Base-by-base conservation (phyloP, 495 filamentous ascomycete genomes). In the Lepidopterella palustris region DNA sequence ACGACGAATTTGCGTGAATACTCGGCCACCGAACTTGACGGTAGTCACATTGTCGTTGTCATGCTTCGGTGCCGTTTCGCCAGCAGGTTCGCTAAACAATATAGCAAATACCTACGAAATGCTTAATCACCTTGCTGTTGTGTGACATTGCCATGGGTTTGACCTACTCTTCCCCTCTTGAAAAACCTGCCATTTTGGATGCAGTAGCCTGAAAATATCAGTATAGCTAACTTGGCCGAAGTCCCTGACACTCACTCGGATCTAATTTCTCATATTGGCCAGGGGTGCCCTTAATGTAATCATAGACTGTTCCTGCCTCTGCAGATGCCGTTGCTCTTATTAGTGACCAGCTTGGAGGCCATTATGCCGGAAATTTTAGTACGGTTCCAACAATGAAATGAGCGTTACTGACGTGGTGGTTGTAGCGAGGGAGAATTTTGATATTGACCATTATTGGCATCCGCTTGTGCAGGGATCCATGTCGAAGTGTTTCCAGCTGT, bases 1-100 rank as follows among this genome's bases (percentile, higher is more conserved):
- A 1, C 67, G 63, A 11, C 62, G 64, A 25, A 69, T 55, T 27
- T 64, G 57, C 6, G 60, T 25, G 31, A 56, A 58, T 4, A 55
- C 66, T 6, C 13, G 1, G 20, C 53, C 55, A 2, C 29, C 35
- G 21, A 40, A 58, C 27, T 11, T 28, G 10, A 66, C 63, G 5
- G 51, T 55, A 10, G 63, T 56, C 40, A 68, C 59, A 10, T 45
- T 55, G 2, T 53, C 45, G 21, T 57, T 35, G 32, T 55, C 51
- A 24, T 18, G 11, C 11, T 28, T 59, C 1, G 20, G 29, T 15
- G 31, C 32, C 3, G 28, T 29, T 24, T 29, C 50, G n/a, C 61
- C 56, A 11, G 53, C 40, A 2, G 58, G 24, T 54, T 60, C 59
- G 39, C 42, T 60, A 42, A 52, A 55, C 11, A 68, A 42, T 0